These are phyloP conservation scores for Aspergillus udagawae DNA, from an alignment of 2,329 filamentous ascomycete species.

Conservation along the genomic window DNA sequence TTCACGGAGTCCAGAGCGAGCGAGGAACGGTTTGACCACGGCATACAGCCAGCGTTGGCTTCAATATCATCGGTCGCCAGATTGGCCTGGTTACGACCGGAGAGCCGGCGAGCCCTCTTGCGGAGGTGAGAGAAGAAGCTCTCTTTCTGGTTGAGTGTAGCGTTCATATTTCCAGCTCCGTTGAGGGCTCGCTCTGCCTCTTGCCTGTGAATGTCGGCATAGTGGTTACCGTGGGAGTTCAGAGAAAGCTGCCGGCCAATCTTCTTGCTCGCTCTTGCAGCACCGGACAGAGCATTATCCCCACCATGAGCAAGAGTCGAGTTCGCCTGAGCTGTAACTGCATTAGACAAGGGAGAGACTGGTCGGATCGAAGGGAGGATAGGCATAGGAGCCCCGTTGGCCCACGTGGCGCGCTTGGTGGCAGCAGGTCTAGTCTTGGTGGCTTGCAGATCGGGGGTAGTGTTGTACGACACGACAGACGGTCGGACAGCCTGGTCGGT, in stretches of 20 bases:
- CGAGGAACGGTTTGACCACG: conserved; percentile 84
- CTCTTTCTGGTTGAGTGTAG: conserved; percentile 79
- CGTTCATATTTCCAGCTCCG: conserved; percentile 70
- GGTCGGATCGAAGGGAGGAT: conserved; percentile 93
- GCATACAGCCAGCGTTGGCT: conserved; percentile 84
- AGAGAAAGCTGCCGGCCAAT: conserved; percentile 92
- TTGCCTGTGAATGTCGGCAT: conserved; percentile 81
- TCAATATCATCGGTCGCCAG: conserved; percentile 85
- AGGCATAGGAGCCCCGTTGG: conserved; percentile 83
- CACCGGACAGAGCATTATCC: conserved; percentile 24
- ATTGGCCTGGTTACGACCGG: conserved; percentile 80
- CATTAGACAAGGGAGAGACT: conserved; percentile 92
- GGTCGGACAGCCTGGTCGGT: conserved; percentile 36
- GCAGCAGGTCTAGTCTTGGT: conserved; percentile 56
- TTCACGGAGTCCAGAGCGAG: conserved; percentile 66
- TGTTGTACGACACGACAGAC: conserved; percentile 40
- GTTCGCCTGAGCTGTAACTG: conserved; percentile 83
- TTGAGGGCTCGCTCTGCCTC: conserved; percentile 89
- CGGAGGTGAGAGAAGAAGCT: conserved; percentile 97
- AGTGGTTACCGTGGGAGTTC: conserved; percentile 88
- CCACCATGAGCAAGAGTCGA: conserved; percentile 58
- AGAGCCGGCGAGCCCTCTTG: conserved; percentile 87
- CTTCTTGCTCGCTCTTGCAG: conserved; percentile 74
- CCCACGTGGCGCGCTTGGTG: conserved; percentile 89
- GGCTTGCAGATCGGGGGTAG: conserved; percentile 39